Base-by-base conservation (phyloP, 176 grass and related monocot genomes). In the Dactylis glomerata region DNA sequence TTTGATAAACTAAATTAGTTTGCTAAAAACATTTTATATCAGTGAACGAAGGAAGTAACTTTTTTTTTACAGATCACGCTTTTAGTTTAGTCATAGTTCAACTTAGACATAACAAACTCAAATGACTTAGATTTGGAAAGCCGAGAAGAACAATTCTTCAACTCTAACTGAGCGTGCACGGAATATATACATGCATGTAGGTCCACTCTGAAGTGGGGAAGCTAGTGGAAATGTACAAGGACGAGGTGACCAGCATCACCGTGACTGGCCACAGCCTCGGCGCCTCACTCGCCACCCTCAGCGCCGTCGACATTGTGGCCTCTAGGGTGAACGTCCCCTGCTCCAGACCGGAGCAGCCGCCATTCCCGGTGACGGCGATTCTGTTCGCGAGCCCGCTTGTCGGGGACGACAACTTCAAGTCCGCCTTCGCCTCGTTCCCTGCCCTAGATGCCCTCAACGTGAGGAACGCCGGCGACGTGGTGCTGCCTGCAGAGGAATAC, bases 241-340 rank as follows among this genome's bases (percentile, higher is more conserved):
- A 82, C 68, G 95, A 98, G 72, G 89, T 78, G 82, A 93, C 72
- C 1, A 98, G 95, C 87, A 98, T 98, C 87, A 95, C 92, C 19
- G 10, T 93, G 32, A 81, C 68, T 6, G 95, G 95, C 1, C 95
- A 98, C 87, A 93, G 92, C 68, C 91, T 98, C n/a, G 95, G 95
- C 73, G 91, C 87, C 11, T 88, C 95, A 5, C 71, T 98, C 1
- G 76, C 92, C 4, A 98, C 91, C 3, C 91, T 98, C 67, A 98
- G 82, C 68, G 86, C 95, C 37, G 59, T 95, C 40, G 95, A 98
- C 82, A 80, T 98, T 22, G 82, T 73, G 16, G 79, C 88, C 27
- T 84, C 88, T 65, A 40, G 82, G 38, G 5, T 83, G 45, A 95
- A 98, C 58, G 23, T 19, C 0, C 69, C 47, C 10, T 31, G 23